Conservation (phyloP, 257 asterid genomes). For the Solanum bulbocastanum region DNA sequence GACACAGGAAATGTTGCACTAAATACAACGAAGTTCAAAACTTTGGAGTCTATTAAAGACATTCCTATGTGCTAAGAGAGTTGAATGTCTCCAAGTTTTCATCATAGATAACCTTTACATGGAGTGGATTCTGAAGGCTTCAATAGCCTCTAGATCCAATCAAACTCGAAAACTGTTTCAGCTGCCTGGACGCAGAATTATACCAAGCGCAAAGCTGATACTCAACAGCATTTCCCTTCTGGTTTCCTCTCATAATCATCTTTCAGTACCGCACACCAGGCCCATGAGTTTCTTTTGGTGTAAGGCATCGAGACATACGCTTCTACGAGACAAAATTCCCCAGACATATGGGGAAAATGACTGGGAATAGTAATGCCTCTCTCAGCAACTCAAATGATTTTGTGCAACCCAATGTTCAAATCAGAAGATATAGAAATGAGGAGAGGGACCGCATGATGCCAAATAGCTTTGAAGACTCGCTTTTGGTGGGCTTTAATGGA, state of each 20-base stretch:
- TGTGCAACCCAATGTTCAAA: slow-evolving; percentile 73
- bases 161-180: neutral
- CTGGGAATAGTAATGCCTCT: neutral
- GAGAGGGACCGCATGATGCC: slow-evolving; percentile 78
- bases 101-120: neutral
- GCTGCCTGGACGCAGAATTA: neutral
- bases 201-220: neutral
- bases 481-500: slow-evolving; percentile 77
- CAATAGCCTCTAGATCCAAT: neutral
- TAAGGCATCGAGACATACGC: neutral
- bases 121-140: neutral
- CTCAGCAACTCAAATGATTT: slow-evolving; percentile 16
- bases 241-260: neutral
- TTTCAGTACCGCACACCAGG: neutral
- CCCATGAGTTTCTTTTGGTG: neutral
- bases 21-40: neutral
- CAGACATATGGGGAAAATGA: neutral
- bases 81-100: neutral
- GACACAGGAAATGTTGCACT: neutral
- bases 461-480: slow-evolving; percentile 86
- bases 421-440: slow-evolving; percentile 91
- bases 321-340: neutral
- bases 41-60: neutral
- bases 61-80: neutral
- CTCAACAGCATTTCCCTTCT: neutral